Conservation (phyloP, 163 green algal species). For the Coccomyxa subellipsoidea region DNA sequence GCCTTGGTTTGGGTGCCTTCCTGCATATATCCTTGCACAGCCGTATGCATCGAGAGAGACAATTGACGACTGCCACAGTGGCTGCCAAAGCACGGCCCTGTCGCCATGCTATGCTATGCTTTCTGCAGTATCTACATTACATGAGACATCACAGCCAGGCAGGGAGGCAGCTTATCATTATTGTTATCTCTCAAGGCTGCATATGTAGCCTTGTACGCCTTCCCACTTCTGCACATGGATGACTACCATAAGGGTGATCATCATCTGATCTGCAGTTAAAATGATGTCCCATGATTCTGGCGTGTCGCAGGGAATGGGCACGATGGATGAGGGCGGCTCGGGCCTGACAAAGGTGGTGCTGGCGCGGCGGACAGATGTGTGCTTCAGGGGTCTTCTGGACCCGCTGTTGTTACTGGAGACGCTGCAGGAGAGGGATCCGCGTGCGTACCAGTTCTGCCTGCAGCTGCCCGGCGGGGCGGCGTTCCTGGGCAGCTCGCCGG, state of each 20-base stretch:
- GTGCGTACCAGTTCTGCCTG: conserved; percentile 85
- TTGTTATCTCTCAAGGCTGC: no score
- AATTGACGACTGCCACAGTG: no score
- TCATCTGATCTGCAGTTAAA: background rate
- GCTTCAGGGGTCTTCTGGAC: conserved; percentile 34
- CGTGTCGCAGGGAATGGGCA: background rate
- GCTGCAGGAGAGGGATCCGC: conserved; percentile 71
- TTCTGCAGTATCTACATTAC: no score
- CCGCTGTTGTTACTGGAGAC: conserved; percentile 61
- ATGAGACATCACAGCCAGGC: no score
- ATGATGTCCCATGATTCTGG: background rate
- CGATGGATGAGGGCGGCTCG: background rate
- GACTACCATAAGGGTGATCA: background rate
- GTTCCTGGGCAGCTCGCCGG: conserved; percentile 89
- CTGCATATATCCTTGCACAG: no score
- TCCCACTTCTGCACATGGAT: no score
- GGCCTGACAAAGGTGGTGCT: conserved; percentile 85
- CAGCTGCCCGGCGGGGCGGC: conserved; percentile 49
- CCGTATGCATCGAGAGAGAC: no score
- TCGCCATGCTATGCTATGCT: no score
- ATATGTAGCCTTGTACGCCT: no score
- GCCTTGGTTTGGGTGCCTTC: no score
- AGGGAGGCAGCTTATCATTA: no score
- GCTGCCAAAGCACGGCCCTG: no score
- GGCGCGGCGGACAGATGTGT: conserved; percentile 63